Evolutionary conservation across 2,329 filamentous ascomycete genomes (phyloP), one percentile per base, ranked within the genome.

Genomic region (Parasarocladium wereldwijsianum): DNA sequence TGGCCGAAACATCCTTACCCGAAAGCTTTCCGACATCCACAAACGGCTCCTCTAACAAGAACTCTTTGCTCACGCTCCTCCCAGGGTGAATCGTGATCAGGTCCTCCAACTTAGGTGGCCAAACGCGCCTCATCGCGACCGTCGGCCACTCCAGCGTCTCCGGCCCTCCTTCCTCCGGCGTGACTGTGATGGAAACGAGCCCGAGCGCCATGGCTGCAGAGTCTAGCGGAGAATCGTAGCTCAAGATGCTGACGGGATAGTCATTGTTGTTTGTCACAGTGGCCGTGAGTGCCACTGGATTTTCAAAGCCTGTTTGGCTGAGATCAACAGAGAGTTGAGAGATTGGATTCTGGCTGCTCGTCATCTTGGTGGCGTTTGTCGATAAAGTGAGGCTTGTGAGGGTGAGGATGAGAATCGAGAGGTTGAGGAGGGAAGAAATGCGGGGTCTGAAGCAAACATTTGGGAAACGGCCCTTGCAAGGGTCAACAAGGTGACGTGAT

Each of bases 191-290:
- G 19, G 45, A 43, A 4, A 63, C 30, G n/a, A 58, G 41, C 7
- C 60, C 60, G 3, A 62, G 46, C 31, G 54, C 47, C 26, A 60
- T 34, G 0, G 52, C 58, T 11, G 58, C 30, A 0, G 48, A 43
- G 37, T 64, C 60, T n/a, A 64, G 45, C n/a, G 60, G 60, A 1
- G 58, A 58, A 28, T 54, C 45, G 47, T 60, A 64, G 4, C 40
- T 44, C 20, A 64, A 49, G 14, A 64, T 38, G 1, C 57, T 62
- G 31, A 62, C 45, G 1, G 57, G 42, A 4, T 38, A 32, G 3
- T 45, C 38, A 32, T 54, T 47, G 8, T 45, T 50, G 45, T 64
- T 62, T 26, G 49, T 56, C 23, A 63, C 51, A 2, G 43, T 45
- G 23, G 57, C 40, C 8, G 44, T 46, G 17, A 63, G 36, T 5